Evolutionary conservation across 768 basidiomycete species (phyloP).

Genomic region (Gautieria morchelliformis): DNA sequence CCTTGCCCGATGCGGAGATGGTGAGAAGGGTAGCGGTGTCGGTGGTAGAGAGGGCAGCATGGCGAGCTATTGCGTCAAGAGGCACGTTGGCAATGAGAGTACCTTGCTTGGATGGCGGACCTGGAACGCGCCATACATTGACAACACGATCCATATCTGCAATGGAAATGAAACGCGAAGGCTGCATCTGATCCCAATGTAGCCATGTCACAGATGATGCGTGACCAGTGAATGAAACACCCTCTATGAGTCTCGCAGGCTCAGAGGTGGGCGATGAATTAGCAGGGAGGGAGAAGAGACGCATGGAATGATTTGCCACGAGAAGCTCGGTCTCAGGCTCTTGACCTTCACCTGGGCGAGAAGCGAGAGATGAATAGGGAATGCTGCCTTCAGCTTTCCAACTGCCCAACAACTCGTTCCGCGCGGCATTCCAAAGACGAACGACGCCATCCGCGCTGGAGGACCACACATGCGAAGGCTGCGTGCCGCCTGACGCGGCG

Average conservation of each 20-base stretch:
- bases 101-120: conserved; percentile 30
- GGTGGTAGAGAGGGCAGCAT: conserved; percentile 22
- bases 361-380: conserved; percentile 44
- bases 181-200: conserved; percentile 38
- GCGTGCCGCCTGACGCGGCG: conserved; percentile 30
- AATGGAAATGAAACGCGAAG: conserved; percentile 44
- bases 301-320: conserved; percentile 51
- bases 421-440: conserved; percentile 48
- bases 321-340: conserved; percentile 35
- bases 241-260: conserved; percentile 33
- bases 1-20: conserved; percentile 49
- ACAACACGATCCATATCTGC: conserved; percentile 56
- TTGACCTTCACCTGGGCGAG: conserved; percentile 25
- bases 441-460: conserved; percentile 49
- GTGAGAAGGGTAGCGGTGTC: conserved; percentile 34
- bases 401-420: conserved; percentile 35
- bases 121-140: conserved; percentile 49
- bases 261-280: conserved; percentile 11
- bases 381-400: conserved; percentile 52
- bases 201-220: conserved; percentile 44
- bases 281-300: conserved; percentile 31
- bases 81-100: conserved; percentile 51
- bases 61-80: conserved; percentile 53
- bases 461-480: conserved; percentile 37
- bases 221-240: conserved; percentile 55